A percentile compares a stretch with the other conserved stretches of the same genome.
Conservation (phyloP, 352 stramenopile species). For the Globisporangium abappressorium region DNA sequence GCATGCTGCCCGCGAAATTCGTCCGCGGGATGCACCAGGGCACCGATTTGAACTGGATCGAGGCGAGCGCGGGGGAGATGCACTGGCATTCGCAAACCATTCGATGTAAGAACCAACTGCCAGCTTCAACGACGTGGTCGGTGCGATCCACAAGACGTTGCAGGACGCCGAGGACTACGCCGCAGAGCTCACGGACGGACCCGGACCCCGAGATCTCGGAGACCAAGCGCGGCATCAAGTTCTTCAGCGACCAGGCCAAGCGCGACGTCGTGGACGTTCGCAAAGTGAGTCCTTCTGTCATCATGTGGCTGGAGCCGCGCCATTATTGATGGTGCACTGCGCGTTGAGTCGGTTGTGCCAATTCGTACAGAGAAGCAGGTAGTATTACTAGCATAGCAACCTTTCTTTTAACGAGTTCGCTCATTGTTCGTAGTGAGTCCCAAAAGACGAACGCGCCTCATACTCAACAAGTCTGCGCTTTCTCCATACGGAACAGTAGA, state of each 20-base stretch:
- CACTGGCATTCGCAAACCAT: slow-evolving; percentile 38
- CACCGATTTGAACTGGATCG: slow-evolving; percentile 19
- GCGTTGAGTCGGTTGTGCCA: too few species aligned
- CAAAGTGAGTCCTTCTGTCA: slow-evolving; percentile 32
- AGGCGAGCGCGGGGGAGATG: slow-evolving; percentile 21
- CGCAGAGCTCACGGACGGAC: slow-evolving; percentile 33
- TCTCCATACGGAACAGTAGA: too few species aligned
- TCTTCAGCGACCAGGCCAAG: slow-evolving; percentile 32
- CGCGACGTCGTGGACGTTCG: slow-evolving; percentile 35
- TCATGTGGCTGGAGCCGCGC: too few species aligned
- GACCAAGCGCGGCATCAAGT: slow-evolving; percentile 27
- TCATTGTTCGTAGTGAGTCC: too few species aligned
- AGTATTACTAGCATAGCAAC: too few species aligned
- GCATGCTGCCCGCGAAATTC: slow-evolving; percentile 23
- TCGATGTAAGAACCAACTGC: too few species aligned
- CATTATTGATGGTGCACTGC: too few species aligned
- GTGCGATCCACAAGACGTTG: slow-evolving; percentile 33
- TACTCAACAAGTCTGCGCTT: too few species aligned
- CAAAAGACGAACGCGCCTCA: too few species aligned
- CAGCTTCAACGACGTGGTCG: background rate
- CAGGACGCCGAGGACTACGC: slow-evolving; percentile 38
- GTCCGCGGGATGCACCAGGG: slow-evolving; percentile 19
- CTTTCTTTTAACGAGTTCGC: too few species aligned
- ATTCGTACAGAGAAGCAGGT: too few species aligned
- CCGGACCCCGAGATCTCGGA: slow-evolving; percentile 20